Base-by-base conservation (phyloP, 106 monocot genomes). In the Posidonia australis region DNA sequence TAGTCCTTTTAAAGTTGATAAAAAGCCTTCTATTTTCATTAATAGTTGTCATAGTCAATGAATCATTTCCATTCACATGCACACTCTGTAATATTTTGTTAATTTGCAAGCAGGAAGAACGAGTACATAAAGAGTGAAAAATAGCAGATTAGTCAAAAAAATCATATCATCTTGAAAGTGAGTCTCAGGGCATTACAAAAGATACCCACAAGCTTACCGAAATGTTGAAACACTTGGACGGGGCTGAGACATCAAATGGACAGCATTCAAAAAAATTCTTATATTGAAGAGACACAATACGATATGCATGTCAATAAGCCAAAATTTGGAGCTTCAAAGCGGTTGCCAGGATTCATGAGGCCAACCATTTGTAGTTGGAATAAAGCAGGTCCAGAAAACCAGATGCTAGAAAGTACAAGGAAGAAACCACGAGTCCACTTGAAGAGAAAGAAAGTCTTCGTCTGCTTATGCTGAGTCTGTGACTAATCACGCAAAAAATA, bases 331-430 rank as follows among this genome's bases (percentile, higher is more conserved):
- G 20, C 24, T n/a, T 25, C 44, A 13, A 44, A 21, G 23, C 16
- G 23, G 42, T 23, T 23, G 4, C 55, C 68, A 17, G 56, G 55
- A 36, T 67, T 67, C 32, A 67, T 67, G 66, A 67, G 52, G 21
- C 53, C 52, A 32, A 67, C 66, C 29, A 21, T 67, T 21, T 53
- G 52, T 36, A 67, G 66, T 14, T 14, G 11, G 18, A n/a, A 46
- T 7, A 67, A 41, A 67, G 30, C 11, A 53, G 53, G n/a, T 41
- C 13, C 18, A 52, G n/a, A 10, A 19, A 51, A 51, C 31, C 66
- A 18, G 9, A 32, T 20, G 3, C 13, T 21, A 13, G 56, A 43
- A 54, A 43, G 21, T 36, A 11, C 36, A 32, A 19, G 23, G 44
- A 55, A 56, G 44, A 68, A 68, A 32, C 16, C 20, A 45, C 13